Conservation (phyloP, 2,329 filamentous ascomycete genomes). For the Fusarium nurragi region DNA sequence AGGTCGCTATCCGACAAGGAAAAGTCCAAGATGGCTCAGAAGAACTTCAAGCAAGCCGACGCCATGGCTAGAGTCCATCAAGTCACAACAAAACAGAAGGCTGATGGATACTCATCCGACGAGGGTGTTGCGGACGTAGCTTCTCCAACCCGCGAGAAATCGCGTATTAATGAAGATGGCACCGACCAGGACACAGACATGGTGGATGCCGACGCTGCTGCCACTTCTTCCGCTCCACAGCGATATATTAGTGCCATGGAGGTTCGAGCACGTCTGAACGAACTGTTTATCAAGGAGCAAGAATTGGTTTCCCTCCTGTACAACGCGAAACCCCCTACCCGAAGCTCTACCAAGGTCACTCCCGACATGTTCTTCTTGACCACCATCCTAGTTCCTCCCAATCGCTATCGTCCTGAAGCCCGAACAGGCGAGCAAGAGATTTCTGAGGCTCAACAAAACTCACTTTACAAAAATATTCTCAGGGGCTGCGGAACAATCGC, state of each 20-base stretch:
- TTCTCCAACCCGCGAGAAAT: constrained; percentile 50
- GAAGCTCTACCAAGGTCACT: constrained; percentile 66
- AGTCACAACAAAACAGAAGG: constrained; percentile 51
- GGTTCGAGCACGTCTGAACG: constrained; percentile 78
- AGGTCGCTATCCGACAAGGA: constrained; percentile 80
- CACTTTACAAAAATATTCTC: constrained; percentile 85
- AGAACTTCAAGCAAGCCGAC: constrained; percentile 72
- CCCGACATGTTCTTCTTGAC: constrained; percentile 96
- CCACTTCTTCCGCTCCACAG: constrained; percentile 55
- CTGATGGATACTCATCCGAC: constrained; percentile 63
- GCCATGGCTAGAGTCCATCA: constrained; percentile 64
- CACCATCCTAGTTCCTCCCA: constrained; percentile 87
- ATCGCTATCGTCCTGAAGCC: constrained; percentile 88
- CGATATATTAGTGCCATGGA: constrained; percentile 85
- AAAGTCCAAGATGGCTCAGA: constrained; percentile 77
- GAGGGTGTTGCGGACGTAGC: constrained; percentile 77
- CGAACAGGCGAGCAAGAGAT: constrained; percentile 82
- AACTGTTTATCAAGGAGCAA: constrained; percentile 87
- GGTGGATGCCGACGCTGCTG: constrained; percentile 45
- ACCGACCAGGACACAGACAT: constrained; percentile 56
- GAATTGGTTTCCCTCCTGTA: constrained; percentile 89
- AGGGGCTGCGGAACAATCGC: constrained; percentile 77
- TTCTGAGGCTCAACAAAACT: constrained; percentile 88
- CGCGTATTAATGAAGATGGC: constrained; percentile 56
- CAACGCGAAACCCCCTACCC: constrained; percentile 72